A percentile compares a stretch with the other conserved stretches of the same genome.
Conservation (phyloP, 164 flowering plant genomes). For the Sedum album region DNA sequence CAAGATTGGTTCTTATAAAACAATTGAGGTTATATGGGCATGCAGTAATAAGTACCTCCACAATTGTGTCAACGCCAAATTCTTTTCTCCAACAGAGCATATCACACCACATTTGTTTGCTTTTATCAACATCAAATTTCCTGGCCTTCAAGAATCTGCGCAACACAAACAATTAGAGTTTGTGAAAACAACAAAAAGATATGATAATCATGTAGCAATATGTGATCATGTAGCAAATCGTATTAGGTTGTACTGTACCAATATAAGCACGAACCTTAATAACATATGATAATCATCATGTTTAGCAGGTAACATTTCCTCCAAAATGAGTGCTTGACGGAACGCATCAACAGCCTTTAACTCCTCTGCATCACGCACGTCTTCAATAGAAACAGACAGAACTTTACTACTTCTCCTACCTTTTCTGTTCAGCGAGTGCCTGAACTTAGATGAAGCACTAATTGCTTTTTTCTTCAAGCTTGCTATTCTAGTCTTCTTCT, state of each 20-base stretch:
- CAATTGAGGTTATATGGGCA: not conserved
- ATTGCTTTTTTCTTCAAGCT: slow-evolving; percentile 6
- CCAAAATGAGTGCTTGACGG: slow-evolving; percentile 7
- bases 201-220: no score
- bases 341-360: slow-evolving; percentile 3
- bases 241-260: no score
- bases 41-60: not conserved
- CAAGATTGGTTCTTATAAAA: not conserved
- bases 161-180: not conserved
- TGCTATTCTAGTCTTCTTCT: slow-evolving; percentile 3
- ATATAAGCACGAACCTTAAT: not conserved
- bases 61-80: not conserved
- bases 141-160: not conserved
- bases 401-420: slow-evolving; percentile 2
- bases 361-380: slow-evolving; percentile 5
- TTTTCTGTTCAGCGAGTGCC: not conserved
- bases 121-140: not conserved
- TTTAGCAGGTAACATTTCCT: slow-evolving; percentile 6
- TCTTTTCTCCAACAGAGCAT: slow-evolving; percentile 1
- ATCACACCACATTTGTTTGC: not conserved
- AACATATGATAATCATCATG: slow-evolving; percentile 9
- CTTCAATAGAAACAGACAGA: slow-evolving; percentile 7
- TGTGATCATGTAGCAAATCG: no score
- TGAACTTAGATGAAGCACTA: slow-evolving; percentile 2
- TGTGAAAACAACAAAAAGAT: not conserved